Base-by-base conservation (phyloP, 768 basidiomycete species). In the Termitomyces bulborhizus region DNA sequence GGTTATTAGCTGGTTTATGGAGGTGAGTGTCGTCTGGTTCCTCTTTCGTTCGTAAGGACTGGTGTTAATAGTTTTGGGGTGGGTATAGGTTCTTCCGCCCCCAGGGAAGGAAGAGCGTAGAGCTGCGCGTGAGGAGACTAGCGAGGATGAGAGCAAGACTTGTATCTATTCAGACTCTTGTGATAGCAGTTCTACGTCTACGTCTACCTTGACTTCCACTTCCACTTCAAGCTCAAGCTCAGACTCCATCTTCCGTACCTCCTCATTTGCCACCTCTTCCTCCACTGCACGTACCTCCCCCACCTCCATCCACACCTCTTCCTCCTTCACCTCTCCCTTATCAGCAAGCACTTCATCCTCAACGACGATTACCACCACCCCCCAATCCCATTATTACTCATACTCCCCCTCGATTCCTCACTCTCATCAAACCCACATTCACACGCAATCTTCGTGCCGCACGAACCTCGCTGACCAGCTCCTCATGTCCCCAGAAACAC, bases 401-500 rank as follows among this genome's bases (percentile, higher is more conserved):
- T 3, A 36, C n/a, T 34, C 47, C n/a, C 2, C 16, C 4, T 16
- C n/a, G 9, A 12, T 3, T 21, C 18, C 31, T 5, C 46, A 21
- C 31, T 6, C 27, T 45, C 56, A 0, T 34, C 50, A 18, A 41
- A 45, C 27, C 55, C 57, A 29, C 48, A 58, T 26, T 59, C 62
- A 24, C 57, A 62, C 34, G 50, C 45, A 48, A 42, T 57, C 46
- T 57, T 48, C 55, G 8, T 43, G 48, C 42, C 48, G 52, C 6
- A 46, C 54, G 12, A 68, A 81, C 51, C 70, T 87, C 27, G 65
- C 70, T 40, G 81, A 85, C 47, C 82, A 87, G 53, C 73, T 88
- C 26, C 64, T 65, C 7, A 74, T 69, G 3, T 83, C 79, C 0
- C 74, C 73, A 0, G 77, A 24, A 13, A 45, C 52, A 36, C 16